Evolutionary conservation across 257 asterid genomes (phyloP), one percentile per base, ranked within the genome.

Genomic region (Ballota nigra): DNA sequence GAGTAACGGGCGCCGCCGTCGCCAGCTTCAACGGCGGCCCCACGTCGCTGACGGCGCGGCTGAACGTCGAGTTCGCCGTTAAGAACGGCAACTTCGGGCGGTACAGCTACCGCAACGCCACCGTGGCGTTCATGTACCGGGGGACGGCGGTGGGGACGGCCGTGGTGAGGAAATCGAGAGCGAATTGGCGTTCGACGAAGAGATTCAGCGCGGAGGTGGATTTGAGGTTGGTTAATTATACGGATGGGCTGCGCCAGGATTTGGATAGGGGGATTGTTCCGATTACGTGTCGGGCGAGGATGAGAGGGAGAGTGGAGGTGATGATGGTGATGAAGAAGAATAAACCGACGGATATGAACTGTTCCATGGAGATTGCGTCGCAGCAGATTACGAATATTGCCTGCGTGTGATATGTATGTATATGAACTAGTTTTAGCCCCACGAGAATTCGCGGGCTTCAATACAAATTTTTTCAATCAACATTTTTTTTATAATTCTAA

Each of bases 231-330:
- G 51, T 5, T n/a, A 58, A 59, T n/a, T 15, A 15, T 13, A 59
- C 5, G 65, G 23, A 53, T 53, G 3, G 73, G 55, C 69, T 72
- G 0, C 70, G 29, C 1, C 41, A 36, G 2, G 86, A 84, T 67
- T 23, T 80, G 74, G 57, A 22, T 2, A 52, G 66, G 11, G 85
- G 86, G 73, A 11, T 77, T 0, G 26, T 85, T 65, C 66, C 33
- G 13, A 47, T 88, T n/a, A 74, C 36, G 15, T 29, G 80, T 41
- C 60, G 12, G 61, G 75, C 83, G 3, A 68, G 58, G 19, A 12
- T 87, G 77, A 65, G 24, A 31, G 89, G 92, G 40, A 85, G 68
- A 47, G 86, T 81, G 52, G 76, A 63, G 68, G 11, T 85, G 66
- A 11, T 84, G 3, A 56, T 58, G 11, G 61, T 83, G 15, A 60